phyloP scores from a whole-genome alignment of 169 alveolate species.

The Plasmodium ovale region DNA sequence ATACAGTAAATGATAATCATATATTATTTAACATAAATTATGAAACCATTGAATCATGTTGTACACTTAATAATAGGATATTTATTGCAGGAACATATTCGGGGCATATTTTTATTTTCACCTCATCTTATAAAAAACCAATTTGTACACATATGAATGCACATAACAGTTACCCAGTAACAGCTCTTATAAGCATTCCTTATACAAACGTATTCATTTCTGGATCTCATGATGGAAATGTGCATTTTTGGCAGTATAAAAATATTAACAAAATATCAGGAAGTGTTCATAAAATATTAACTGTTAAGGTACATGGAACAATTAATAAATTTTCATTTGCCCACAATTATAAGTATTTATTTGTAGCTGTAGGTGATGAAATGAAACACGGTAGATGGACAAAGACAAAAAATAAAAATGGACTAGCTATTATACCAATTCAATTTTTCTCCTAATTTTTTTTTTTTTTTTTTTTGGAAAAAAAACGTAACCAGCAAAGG shows the following conservation, averaged over 20 bases:
- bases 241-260: conserved; percentile 64
- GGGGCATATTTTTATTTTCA: conserved; percentile 52
- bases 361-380: conserved; percentile 57
- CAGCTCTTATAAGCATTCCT: conserved; percentile 57
- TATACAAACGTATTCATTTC: conserved; percentile 55
- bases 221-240: conserved; percentile 70
- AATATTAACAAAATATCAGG: conserved; percentile 46
- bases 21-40: conserved; percentile 59
- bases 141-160: conserved; percentile 60
- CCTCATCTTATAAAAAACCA: conserved; percentile 67
- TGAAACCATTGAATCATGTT: conserved; percentile 68
- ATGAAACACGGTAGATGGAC: conserved; percentile 70
- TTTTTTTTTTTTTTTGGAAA: too few relatives aligned
- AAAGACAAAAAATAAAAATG: conserved; percentile 35
- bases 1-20: conserved; percentile 71
- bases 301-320: conserved; percentile 53
- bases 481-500: neutral
- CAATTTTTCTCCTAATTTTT: conserved; percentile 26
- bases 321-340: conserved; percentile 55
- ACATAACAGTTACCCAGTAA: conserved; percentile 39
- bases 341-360: conserved; percentile 55
- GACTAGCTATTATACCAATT: conserved; percentile 56
- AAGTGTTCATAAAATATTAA: conserved; percentile 28
- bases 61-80: conserved; percentile 62
- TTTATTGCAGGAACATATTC: conserved; percentile 69